Evolutionary conservation across 2,329 filamentous ascomycete species (phyloP), one percentile per base, ranked within the genome.

Genomic region (Colletotrichum endophyticum): DNA sequence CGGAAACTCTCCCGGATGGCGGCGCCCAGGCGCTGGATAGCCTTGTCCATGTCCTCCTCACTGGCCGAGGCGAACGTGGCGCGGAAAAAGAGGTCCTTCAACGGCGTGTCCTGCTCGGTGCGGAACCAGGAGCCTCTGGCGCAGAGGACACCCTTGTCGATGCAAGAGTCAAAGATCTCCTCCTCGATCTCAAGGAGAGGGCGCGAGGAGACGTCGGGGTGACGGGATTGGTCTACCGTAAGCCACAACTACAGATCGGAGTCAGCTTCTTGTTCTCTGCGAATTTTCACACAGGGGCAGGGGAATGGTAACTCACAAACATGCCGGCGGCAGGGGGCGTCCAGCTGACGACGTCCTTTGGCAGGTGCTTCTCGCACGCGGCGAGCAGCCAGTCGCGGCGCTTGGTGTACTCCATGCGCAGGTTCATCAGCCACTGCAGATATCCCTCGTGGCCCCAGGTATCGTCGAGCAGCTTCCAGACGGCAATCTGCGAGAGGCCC

Each of bases 401-500:
- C 79, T 88, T 87, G 2, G 96, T 97, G 83, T 99, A 99, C 84
- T 96, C 92, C 80, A 92, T 84, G 63, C 96, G 91, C 80, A 99
- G 87, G 83, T 95, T 91, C 83, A 97, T 94, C 78, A 99, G 87
- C 97, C 97, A 99, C 81, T 94, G 90, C 28, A 99, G 85, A 82
- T 98, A 99, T 3, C 96, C 96, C 57, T 92, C 90, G 82, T 99
- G 97, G 28, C 96, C 97, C 97, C 97, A 99, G 66, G 93, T 92
- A 85, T 98, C 95, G 79, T 99, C 97, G 3, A 99, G 89, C 27
- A 99, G 88, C 86, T 98, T 98, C 87, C 95, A 96, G 71, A 99
- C 87, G 11, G 96, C 88, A 27, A 97, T 88, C 86, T 99, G 96
- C 0, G 94, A 93, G 81, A 98, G 91, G 59, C 97, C 97, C 73